These are phyloP conservation scores for Thalia dealbata DNA, from an alignment of 176 grass and related monocot species.

Conservation along the genomic window DNA sequence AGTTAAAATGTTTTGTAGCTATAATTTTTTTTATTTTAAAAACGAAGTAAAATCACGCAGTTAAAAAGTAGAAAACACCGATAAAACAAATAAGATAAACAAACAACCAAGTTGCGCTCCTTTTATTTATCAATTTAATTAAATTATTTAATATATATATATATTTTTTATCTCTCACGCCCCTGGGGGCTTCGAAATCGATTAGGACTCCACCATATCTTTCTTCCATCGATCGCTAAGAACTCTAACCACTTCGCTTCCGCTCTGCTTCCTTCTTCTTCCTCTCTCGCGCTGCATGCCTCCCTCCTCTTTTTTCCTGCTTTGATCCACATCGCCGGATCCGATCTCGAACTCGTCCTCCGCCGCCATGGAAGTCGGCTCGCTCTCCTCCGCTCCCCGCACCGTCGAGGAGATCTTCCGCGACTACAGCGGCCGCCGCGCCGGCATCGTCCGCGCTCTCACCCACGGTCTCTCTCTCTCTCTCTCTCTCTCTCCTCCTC, in stretches of 20 bases:
- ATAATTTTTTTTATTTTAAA: no score
- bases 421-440: slow-evolving; percentile 13
- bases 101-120: no score
- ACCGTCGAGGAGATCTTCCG: slow-evolving; percentile 19
- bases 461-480: not conserved
- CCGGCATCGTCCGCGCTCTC: slow-evolving; percentile 18
- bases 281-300: not conserved
- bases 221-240: not conserved
- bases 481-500: not conserved
- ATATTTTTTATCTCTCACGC: not conserved
- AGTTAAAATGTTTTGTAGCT: no score
- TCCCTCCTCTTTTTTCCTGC: not conserved
- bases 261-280: not conserved
- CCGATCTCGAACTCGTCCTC: not conserved
- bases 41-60: no score
- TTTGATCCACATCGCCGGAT: not conserved
- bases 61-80: no score
- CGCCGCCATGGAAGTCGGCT: slow-evolving; percentile 6
- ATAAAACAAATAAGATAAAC: no score
- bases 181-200: not conserved
- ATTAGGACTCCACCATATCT: not conserved
- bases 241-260: not conserved
- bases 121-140: no score
- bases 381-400: slow-evolving; percentile 6
- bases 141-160: not conserved